Base-by-base conservation (phyloP, 1,284 basidiomycete species). In the Trichosporon sp. region DNA sequence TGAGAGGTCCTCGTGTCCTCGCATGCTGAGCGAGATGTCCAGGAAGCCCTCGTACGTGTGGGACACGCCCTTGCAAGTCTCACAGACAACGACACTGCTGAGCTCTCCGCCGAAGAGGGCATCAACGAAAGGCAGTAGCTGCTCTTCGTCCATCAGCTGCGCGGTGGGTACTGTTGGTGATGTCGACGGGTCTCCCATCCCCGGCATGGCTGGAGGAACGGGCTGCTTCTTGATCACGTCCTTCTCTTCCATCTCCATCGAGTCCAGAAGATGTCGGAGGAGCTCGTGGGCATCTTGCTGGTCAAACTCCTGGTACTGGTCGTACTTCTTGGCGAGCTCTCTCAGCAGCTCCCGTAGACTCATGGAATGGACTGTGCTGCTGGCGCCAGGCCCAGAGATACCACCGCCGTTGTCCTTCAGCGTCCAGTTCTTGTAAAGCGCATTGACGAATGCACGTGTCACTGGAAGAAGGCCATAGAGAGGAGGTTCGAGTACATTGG, bases 201-300 rank as follows among this genome's bases (percentile, higher is more conserved):
- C 34, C 2, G 62, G 62, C 23, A 63, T 8, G 5, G 62, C 7
- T 8, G 62, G 62, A 15, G 62, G 42, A 44, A 64, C 25, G 2
- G 56, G 56, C 8, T 60, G 27, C 63, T 27, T 38, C 72, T 81
- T 81, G 68, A 91, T 81, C 75, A 93, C 91, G 79, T 98, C 95
- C 70, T 90, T 85, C 81, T 98, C 94, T 79, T 98, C 95, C 92
- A 95, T 95, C 64, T 92, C 88, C 86, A 95, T 92, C n/a, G 90
- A 91, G 80, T 97, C 95, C 60, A 97, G 85, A 68, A 97, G 85
- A 73, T 95, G 93, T 44, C 92, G 87, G 60, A 97, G 84, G 73
- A 96, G 90, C 83, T 97, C 95, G 79, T 98, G 95, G 5, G 94
- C 93, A 77, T 98, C 95, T 82, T 98, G 95, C 81, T 98, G 95